Percentiles rank a stretch among this genome's conserved stretches.
These are phyloP conservation scores for Diplosphaera chodatii DNA, from an alignment of 139 green algal species.

Conservation along the genomic window DNA sequence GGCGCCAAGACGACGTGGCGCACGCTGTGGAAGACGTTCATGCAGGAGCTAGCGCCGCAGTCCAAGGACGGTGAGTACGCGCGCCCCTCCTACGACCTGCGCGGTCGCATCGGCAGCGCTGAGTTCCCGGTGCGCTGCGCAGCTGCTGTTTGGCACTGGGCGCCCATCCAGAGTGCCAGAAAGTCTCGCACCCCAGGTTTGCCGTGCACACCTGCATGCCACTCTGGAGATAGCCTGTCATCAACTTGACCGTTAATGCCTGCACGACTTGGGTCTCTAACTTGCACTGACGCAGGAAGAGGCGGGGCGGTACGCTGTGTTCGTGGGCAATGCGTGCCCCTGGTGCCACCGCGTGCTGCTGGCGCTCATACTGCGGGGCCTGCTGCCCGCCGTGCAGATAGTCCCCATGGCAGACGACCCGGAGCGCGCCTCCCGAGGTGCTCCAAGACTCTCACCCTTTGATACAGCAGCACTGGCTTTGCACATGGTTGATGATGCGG, in stretches of 20 bases:
- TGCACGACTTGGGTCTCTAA: neutral
- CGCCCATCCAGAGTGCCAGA: too few relatives aligned
- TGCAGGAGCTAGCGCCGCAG: conserved; percentile 86
- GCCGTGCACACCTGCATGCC: too few relatives aligned
- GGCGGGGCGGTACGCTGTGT: conserved; percentile 70
- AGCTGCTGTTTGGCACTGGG: too few relatives aligned
- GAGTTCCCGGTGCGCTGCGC: conserved; percentile 44
- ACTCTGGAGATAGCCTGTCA: neutral
- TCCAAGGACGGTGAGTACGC: conserved; percentile 59
- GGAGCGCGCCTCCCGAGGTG: conserved; percentile 50
- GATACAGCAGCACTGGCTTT: too few relatives aligned
- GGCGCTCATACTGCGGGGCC: conserved; percentile 54
- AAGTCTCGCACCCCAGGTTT: too few relatives aligned
- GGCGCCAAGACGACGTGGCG: conserved; percentile 68
- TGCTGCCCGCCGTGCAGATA: conserved; percentile 26
- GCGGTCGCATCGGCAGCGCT: conserved; percentile 35
- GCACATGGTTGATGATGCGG: too few relatives aligned
- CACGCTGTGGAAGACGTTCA: conserved; percentile 67
- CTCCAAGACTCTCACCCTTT: too few relatives aligned
- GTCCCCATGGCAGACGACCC: conserved; percentile 58
- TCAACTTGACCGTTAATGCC: conserved; percentile 1
- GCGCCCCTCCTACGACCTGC: conserved; percentile 68
- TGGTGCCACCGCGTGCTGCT: conserved; percentile 91
- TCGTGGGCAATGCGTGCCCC: conserved; percentile 91
- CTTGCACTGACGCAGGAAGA: conserved; percentile 40